Evolutionary conservation across 2,329 filamentous ascomycete genomes (phyloP), one percentile per base, ranked within the genome.

Genomic region (Fusarium mexicanum): DNA sequence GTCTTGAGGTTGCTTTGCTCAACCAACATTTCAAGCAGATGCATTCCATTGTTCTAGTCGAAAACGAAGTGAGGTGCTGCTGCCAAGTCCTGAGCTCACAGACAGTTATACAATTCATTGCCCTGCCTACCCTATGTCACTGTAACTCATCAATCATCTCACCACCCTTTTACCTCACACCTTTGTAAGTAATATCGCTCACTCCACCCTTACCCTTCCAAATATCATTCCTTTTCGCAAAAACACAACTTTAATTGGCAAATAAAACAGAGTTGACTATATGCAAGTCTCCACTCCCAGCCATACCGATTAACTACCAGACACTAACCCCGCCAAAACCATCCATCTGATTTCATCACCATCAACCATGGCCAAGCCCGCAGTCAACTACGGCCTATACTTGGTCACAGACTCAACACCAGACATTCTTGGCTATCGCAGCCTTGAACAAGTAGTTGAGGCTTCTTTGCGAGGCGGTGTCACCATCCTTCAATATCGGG

Each of bases 401-500:
- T 88, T 98, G 66, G 95, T 98, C 76, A 98, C 95, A 10, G 95
- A 98, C 87, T 96, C 94, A 58, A 97, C 95, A n/a, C 89, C 92
- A 20, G 90, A 91, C 40, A 94, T 98, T 76, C 90, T 98, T 48
- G 93, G 93, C 62, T 84, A 87, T 72, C 89, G 88, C 76, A 88
- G 94, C 80, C 87, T 98, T 43, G 88, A 90, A 68, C 77, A 88
- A 16, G 91, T 98, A 2, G 95, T 98, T 61, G 91, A 92, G 78
- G 88, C 90, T 51, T 93, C 95, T 26, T 83, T 97, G 58, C 86
- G 89, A 80, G 95, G 94, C 81, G 94, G 94, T 86, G 94, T 93
- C 48, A 96, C 93, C 6, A 86, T 96, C 51, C 93, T 98, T 41
- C 96, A 98, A 85, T 95, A 96, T 80, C 91, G 96, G 81, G 95